Conservation (phyloP, 2,329 filamentous ascomycete genomes). For the Colletotrichum agaves region DNA sequence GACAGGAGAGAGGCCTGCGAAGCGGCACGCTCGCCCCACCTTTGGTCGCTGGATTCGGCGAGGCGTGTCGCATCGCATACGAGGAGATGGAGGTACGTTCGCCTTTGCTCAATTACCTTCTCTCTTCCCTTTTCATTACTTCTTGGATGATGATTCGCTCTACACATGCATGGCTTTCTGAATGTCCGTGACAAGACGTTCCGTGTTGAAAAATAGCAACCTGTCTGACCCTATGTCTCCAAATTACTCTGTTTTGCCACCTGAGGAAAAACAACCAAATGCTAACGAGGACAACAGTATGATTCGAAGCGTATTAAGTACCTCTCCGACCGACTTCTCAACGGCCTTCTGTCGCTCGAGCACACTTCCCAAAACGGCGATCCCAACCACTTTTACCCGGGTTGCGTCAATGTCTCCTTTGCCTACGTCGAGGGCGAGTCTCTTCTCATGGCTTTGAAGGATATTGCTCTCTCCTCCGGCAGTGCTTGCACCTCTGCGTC, state of each 20-base stretch:
- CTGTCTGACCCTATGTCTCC: conserved; percentile 64
- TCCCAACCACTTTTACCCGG: conserved; percentile 85
- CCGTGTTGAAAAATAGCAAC: conserved; percentile 74
- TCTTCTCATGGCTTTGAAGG: conserved; percentile 96
- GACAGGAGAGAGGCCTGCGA: conserved; percentile 92
- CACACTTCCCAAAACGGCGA: conserved; percentile 94
- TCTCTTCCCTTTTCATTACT: conserved; percentile 33
- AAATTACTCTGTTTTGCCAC: background rate
- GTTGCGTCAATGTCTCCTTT: conserved; percentile 98
- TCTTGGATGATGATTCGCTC: conserved; percentile 80
- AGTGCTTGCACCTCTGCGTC: conserved; percentile 98
- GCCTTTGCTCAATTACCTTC: conserved; percentile 24
- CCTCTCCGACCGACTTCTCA: conserved; percentile 85
- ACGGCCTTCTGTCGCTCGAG: conserved; percentile 87
- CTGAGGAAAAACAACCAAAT: background rate
- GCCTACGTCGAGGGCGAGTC: conserved; percentile 99
- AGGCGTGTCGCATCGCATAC: conserved; percentile 91
- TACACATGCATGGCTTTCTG: conserved; percentile 92
- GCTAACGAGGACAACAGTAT: conserved; percentile 68
- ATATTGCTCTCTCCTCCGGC: conserved; percentile 95
- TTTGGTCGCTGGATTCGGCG: conserved; percentile 90
- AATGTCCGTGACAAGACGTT: conserved; percentile 72
- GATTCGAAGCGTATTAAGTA: conserved; percentile 85
- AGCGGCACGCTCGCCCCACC: conserved; percentile 94
- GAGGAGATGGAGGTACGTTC: conserved; percentile 88